Evolutionary conservation across 257 asterid genomes (phyloP).

Genomic region (Lantana camara): DNA sequence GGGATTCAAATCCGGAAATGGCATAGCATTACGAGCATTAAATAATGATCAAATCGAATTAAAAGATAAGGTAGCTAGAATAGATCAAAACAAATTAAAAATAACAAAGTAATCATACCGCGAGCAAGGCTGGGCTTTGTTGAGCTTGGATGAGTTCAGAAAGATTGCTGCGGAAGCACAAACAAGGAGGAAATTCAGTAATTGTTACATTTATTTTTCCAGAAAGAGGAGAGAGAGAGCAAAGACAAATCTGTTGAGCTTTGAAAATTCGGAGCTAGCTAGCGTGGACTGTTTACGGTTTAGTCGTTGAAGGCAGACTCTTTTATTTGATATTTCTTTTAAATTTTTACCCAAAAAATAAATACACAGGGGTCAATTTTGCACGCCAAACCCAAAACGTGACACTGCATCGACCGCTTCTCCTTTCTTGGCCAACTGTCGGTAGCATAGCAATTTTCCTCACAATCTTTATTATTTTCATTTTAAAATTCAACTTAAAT

Average conservation of each 20-base stretch:
- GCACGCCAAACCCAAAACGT: constrained; percentile 20
- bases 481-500: too few species aligned
- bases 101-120: constrained; percentile 26
- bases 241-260: constrained; percentile 21
- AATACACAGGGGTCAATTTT: constrained; percentile 29
- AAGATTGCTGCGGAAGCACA: not conserved
- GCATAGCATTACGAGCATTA: too few species aligned
- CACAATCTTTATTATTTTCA: too few species aligned
- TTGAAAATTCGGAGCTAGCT: constrained; percentile 17
- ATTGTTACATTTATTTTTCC: not conserved
- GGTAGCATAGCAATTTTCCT: too few species aligned
- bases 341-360: not conserved
- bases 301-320: constrained; percentile 19
- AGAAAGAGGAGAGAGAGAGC: not conserved
- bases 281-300: constrained; percentile 14
- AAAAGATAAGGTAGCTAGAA: constrained; percentile 9
- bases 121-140: not conserved
- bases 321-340: not conserved
- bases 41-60: constrained; percentile 25
- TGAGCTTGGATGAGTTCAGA: not conserved
- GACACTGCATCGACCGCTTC: constrained; percentile 29
- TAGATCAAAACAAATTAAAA: not conserved
- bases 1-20: constrained; percentile 17
- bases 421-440: constrained; percentile 26
- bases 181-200: constrained; percentile 16